Base-by-base conservation (phyloP, 331 rosid genomes). In the Arachis monticola region DNA sequence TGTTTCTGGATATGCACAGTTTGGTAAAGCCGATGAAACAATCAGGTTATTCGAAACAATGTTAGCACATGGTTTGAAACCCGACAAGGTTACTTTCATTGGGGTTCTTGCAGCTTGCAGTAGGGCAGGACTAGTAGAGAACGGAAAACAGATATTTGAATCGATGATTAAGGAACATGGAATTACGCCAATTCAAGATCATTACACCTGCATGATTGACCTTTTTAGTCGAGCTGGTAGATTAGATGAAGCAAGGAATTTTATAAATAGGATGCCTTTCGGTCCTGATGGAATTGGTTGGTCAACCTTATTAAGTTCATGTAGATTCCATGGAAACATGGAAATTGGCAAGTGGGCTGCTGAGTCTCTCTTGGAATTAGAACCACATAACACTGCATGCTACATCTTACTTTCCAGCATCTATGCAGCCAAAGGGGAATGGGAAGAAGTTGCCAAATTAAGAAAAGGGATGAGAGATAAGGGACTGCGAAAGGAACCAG, bases 101-200 rank as follows among this genome's bases (percentile, higher is more conserved):
- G 96, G 96, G 62, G 96, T 89, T 79, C 88, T 92, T 75, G 90
- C 93, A 66, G 97, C 96, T 77, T 92, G 93, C 79, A 87, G 97
- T 81, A 83, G 96, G 83, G 93, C 96, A 35, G 96, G 97, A 47
- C 68, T 92, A 2, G 91, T 92, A 73, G 94, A 90, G 55, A 92
- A 84, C 70, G 97, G 97, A 55, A 77, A 63, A 46, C 77, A 70
- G 6, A 88, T 88, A 60, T 90, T 90, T 8, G 77, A 88, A 48
- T 88, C 86, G 48, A 92, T 92, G 96, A 62, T 77, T 65, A 83
- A 70, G 58, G 88, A 88, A 79, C 90, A 92, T 76, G 81, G 87
- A 64, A 92, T 92, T 13, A 64, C 76, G 7, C 96, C 94, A 0
- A 70, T 81, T 72, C 75, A 79, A 3, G 96, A 87, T 84, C 96